phyloP scores from a whole-genome alignment of 2,329 filamentous ascomycete genomes.

The Elsinoe fawcettii region DNA sequence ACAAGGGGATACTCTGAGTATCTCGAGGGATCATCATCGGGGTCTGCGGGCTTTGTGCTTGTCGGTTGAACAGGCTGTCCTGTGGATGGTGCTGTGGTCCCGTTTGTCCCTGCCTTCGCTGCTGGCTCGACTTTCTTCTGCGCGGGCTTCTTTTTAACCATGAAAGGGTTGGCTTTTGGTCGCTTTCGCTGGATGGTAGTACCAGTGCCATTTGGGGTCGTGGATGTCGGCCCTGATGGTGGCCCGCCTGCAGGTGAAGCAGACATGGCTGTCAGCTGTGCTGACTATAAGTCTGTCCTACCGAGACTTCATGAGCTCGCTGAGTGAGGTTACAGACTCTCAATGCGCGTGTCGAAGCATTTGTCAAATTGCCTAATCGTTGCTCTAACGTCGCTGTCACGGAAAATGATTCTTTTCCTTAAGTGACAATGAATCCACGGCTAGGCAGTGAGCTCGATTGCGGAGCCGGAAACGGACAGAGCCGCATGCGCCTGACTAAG shows the following conservation, averaged over 20 bases:
- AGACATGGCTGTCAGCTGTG: constrained; percentile 24
- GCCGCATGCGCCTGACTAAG: background rate
- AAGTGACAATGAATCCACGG: constrained; percentile 15
- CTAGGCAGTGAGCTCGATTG: background rate
- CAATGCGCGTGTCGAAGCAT: background rate
- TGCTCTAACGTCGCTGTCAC: constrained; percentile 23
- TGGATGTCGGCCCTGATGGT: constrained; percentile 26
- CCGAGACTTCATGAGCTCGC: background rate
- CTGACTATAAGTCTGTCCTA: background rate
- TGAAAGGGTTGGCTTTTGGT: constrained; percentile 23
- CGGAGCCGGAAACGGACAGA: background rate
- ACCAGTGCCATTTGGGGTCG: constrained; percentile 30
- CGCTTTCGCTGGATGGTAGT: constrained; percentile 28
- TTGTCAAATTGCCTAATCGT: background rate
- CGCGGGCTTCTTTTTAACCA: constrained; percentile 29
- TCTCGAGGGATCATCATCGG: constrained; percentile 20
- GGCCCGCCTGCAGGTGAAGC: constrained; percentile 28
- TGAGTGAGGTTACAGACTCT: background rate
- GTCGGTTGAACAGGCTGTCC: background rate
- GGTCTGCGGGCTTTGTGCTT: constrained; percentile 11
- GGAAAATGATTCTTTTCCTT: background rate
- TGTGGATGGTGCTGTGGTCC: constrained; percentile 10
- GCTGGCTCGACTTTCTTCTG: constrained; percentile 17
- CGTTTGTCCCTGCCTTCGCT: constrained; percentile 16
- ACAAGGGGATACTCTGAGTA: constrained; percentile 59